Conservation (phyloP, 768 basidiomycete genomes). For the Amanita subjunquillea region DNA sequence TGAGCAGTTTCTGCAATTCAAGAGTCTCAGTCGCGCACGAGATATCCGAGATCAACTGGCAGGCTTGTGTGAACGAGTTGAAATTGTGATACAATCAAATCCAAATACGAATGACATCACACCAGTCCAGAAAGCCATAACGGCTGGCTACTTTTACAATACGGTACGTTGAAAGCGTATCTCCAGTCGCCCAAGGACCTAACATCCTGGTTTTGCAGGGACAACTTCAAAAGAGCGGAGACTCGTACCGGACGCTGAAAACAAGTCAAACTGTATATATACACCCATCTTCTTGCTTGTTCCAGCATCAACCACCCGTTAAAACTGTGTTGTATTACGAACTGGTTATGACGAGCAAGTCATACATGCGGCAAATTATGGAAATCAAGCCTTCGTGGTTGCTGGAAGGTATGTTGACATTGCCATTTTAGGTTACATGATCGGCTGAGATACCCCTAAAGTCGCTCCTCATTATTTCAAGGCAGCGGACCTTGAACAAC, state of each 20-base stretch:
- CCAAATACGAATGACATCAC: constrained; percentile 90
- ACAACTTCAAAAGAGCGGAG: constrained; percentile 88
- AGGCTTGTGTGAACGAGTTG: constrained; percentile 91
- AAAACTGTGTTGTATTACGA: constrained; percentile 92
- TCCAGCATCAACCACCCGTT: constrained; percentile 91
- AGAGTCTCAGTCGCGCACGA: constrained; percentile 86
- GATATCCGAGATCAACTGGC: constrained; percentile 97
- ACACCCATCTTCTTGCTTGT: constrained; percentile 90
- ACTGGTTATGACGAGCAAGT: constrained; percentile 94
- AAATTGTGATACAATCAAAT: constrained; percentile 79
- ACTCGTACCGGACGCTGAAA: constrained; percentile 94
- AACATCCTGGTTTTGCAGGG: constrained; percentile 36
- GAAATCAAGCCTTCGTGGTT: constrained; percentile 96
- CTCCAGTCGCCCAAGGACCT: not conserved
- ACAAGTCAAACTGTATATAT: constrained; percentile 95
- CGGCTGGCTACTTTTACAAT: constrained; percentile 94
- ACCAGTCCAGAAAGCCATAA: constrained; percentile 91
- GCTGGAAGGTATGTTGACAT: constrained; percentile 57
- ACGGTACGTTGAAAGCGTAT: constrained; percentile 40
- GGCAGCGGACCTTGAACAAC: constrained; percentile 67
- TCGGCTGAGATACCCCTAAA: constrained; percentile 17
- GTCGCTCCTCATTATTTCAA: constrained; percentile 98
- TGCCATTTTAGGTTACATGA: not conserved
- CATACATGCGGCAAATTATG: constrained; percentile 96
- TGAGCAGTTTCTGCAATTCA: constrained; percentile 92